phyloP scores from a whole-genome alignment of 2,329 filamentous ascomycete species.

The Sporothrix schenckii region DNA sequence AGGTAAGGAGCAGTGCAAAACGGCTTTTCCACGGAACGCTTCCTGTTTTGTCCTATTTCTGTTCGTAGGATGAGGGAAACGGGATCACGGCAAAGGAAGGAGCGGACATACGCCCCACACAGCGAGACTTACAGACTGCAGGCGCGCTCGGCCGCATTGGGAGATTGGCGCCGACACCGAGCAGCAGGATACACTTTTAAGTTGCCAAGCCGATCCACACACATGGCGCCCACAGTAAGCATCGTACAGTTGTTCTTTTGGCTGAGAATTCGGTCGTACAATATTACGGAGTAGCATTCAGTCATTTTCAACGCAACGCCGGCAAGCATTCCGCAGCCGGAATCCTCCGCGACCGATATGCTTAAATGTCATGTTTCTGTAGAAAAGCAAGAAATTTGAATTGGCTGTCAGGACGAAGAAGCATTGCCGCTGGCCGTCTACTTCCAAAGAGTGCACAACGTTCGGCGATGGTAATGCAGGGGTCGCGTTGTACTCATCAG shows the following conservation, averaged over 20 bases:
- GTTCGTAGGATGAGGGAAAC: too few relatives aligned
- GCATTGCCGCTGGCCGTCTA: too few relatives aligned
- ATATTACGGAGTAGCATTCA: too few relatives aligned
- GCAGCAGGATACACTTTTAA: constrained; percentile 4
- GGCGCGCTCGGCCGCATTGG: neutral
- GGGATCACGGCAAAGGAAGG: constrained; percentile 19
- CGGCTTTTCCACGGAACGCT: neutral
- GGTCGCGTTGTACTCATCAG: too few relatives aligned
- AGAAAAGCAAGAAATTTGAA: neutral
- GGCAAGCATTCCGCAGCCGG: constrained; percentile 9
- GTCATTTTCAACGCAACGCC: neutral
- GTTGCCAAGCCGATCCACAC: constrained; percentile 12
- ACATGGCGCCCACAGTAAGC: too few relatives aligned
- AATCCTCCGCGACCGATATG: constrained; percentile 6
- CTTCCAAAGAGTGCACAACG: too few relatives aligned
- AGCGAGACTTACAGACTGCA: neutral
- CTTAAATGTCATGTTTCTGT: neutral
- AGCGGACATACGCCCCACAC: neutral
- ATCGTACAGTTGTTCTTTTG: too few relatives aligned
- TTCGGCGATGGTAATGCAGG: too few relatives aligned
- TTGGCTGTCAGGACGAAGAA: neutral
- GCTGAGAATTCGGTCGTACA: too few relatives aligned
- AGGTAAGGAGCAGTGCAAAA: neutral
- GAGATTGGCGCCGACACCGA: constrained; percentile 9
- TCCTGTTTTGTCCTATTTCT: too few relatives aligned